phyloP scores from a whole-genome alignment of 306 rosid genomes.

The Malus orientalis region DNA sequence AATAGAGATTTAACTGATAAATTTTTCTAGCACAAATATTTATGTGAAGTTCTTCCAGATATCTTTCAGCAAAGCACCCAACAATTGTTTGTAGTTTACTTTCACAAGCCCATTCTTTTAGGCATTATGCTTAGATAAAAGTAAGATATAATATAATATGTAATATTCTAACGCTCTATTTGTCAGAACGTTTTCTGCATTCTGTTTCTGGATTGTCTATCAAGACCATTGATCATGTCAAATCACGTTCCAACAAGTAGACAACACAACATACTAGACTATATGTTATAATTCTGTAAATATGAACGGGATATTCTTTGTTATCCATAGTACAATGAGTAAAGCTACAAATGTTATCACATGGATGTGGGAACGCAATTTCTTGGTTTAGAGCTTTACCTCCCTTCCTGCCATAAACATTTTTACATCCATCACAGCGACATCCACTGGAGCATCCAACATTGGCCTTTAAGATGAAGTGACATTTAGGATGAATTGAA shows the following conservation, averaged over 20 bases:
- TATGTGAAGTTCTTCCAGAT: not conserved
- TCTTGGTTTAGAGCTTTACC: conserved; percentile 31
- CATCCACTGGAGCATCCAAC: conserved; percentile 75
- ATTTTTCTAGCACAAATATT: not conserved
- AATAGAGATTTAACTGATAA: not conserved
- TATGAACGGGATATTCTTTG: not conserved
- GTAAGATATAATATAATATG: not conserved
- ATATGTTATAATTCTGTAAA: not conserved
- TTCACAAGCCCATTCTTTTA: not conserved
- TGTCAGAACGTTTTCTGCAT: not conserved
- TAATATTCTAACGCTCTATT: not conserved
- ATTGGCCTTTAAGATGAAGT: conserved; percentile 32
- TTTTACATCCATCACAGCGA: conserved; percentile 62
- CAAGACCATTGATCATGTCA: not conserved
- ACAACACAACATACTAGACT: not conserved
- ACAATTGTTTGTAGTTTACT: not conserved
- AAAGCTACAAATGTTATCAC: not conserved
- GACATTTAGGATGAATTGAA: conserved; percentile 6
- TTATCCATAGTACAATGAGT: not conserved
- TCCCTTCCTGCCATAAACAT: conserved; percentile 51
- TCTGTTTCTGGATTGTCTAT: not conserved
- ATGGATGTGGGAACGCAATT: not conserved
- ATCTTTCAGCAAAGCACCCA: not conserved
- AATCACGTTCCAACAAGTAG: not conserved
- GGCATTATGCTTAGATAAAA: not conserved